Evolutionary conservation across 495 filamentous ascomycete genomes (phyloP).

Genomic region (Neurospora intermedia): DNA sequence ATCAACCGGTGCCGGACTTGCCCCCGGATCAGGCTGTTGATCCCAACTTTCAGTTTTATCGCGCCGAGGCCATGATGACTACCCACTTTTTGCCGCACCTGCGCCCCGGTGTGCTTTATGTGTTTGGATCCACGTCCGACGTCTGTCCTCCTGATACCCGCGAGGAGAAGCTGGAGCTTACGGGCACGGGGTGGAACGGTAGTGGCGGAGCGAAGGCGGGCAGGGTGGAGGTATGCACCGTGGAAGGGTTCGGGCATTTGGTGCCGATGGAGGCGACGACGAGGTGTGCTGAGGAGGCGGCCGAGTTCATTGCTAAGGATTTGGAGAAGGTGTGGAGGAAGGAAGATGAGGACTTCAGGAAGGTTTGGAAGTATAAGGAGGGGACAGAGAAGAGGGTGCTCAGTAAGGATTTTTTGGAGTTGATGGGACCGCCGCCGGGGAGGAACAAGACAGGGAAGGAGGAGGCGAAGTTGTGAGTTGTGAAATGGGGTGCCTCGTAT

Average conservation of each 20-base stretch:
- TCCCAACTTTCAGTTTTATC: slow-evolving; percentile 53
- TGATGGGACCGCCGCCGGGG: slow-evolving; percentile 7
- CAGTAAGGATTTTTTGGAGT: slow-evolving; percentile 17
- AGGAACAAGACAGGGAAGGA: background rate
- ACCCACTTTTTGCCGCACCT: slow-evolving; percentile 56
- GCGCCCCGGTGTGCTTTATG: slow-evolving; percentile 70
- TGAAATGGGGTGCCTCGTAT: no score
- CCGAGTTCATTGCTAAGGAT: slow-evolving; percentile 52
- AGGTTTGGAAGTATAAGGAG: slow-evolving; percentile 36
- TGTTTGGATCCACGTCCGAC: slow-evolving; percentile 59
- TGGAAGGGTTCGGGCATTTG: slow-evolving; percentile 66
- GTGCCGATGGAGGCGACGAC: slow-evolving; percentile 70
- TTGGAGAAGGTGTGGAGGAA: slow-evolving; percentile 47
- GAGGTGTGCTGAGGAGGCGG: slow-evolving; percentile 52
- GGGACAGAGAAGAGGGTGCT: slow-evolving; percentile 48
- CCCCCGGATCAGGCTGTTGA: background rate
- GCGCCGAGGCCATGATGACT: slow-evolving; percentile 55
- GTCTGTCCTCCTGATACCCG: slow-evolving; percentile 46
- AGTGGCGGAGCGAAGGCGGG: slow-evolving; percentile 55
- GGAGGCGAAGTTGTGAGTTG: background rate
- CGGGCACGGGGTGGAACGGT: slow-evolving; percentile 56
- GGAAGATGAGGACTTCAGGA: slow-evolving; percentile 49
- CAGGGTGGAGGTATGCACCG: slow-evolving; percentile 54
- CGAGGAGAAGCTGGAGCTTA: slow-evolving; percentile 48
- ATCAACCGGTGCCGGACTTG: background rate